Evolutionary conservation across 1,284 basidiomycete genomes (phyloP), one percentile per base, ranked within the genome.

Genomic region (Moesziomyces sp.): DNA sequence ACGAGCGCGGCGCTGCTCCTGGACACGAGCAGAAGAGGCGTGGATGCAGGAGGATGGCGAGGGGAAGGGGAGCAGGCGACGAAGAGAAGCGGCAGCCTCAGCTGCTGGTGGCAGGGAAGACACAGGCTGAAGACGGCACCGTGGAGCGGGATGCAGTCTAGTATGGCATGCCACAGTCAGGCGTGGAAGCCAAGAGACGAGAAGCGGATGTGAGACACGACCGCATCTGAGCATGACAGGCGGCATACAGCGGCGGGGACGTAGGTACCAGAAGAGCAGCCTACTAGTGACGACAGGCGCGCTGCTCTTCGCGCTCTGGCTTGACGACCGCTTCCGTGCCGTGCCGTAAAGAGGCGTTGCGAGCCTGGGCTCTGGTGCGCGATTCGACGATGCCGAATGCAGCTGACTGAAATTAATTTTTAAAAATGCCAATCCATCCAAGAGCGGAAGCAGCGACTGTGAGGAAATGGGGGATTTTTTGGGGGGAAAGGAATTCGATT

Each of bases 151-250:
- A 40, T 16, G 38, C 6, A 40, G 35, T 10, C 16, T 3, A 38
- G 14, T 50, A 34, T 34, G 30, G 58, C 60, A 63, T 57, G 54
- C 55, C 55, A 44, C 23, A 46, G 28, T 42, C 34, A 45, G 60
- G 60, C 60, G 54, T 63, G 60, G 60, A 63, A 63, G 60, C 60
- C 60, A 63, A 57, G 62, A 58, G 38, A 40, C 38, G 38, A 40
- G 34, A 42, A 35, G 55, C 46, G 48, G 46, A 58, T 16, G 38
- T 57, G 60, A 63, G 54, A 63, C 60, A 63, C 43, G 46, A 44
- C 60, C 49, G 50, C 54, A 56, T 57, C 58, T 57, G 58, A 50
- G 50, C 38, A 53, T 60, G 58, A 60, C 52, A 53, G 38, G 51
- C 51, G 45, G 49, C 34, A 30, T 50, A 45, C 51, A 48, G 21